Evolutionary conservation across 352 stramenopile species (phyloP).

Genomic region (Phytophthora ramorum): DNA sequence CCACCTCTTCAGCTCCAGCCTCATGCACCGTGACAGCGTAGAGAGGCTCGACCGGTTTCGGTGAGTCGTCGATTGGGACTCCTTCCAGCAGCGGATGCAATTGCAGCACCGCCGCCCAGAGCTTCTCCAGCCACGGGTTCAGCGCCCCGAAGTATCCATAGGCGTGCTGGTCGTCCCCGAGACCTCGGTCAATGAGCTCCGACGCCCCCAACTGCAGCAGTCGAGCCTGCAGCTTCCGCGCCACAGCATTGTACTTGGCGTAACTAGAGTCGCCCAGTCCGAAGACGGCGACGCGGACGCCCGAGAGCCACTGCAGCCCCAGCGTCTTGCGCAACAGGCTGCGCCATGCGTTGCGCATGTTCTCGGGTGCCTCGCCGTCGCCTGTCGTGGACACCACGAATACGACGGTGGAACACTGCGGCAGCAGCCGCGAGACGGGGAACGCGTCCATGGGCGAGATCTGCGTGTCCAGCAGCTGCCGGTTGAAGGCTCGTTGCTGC

Average conservation of each 20-base stretch:
- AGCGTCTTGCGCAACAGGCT: slow-evolving; percentile 90
- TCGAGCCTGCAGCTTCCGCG: slow-evolving; percentile 81
- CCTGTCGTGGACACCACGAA: slow-evolving; percentile 93
- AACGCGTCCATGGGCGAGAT: slow-evolving; percentile 76
- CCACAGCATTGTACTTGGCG: slow-evolving; percentile 93
- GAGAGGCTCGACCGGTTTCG: slow-evolving; percentile 54
- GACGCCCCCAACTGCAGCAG: slow-evolving; percentile 87
- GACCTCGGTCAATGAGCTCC: slow-evolving; percentile 75
- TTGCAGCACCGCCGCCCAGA: slow-evolving; percentile 66
- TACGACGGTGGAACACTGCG: slow-evolving; percentile 69
- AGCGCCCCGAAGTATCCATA: slow-evolving; percentile 87
- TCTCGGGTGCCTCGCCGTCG: slow-evolving; percentile 92
- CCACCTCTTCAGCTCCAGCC: slow-evolving; percentile 14
- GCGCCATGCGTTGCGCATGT: slow-evolving; percentile 90
- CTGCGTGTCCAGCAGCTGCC: slow-evolving; percentile 63
- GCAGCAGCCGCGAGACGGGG: slow-evolving; percentile 55
- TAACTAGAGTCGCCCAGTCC: slow-evolving; percentile 94
- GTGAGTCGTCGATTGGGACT: slow-evolving; percentile 72
- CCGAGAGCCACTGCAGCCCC: slow-evolving; percentile 61
- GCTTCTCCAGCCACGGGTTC: slow-evolving; percentile 80
- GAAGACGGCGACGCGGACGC: slow-evolving; percentile 89
- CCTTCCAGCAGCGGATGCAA: slow-evolving; percentile 58
- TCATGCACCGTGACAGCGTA: slow-evolving; percentile 53
- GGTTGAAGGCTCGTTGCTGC: slow-evolving; percentile 65
- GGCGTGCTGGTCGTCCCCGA: slow-evolving; percentile 91